Evolutionary conservation across 2,329 filamentous ascomycete species (phyloP).

Genomic region (Huntiella abstrusa): DNA sequence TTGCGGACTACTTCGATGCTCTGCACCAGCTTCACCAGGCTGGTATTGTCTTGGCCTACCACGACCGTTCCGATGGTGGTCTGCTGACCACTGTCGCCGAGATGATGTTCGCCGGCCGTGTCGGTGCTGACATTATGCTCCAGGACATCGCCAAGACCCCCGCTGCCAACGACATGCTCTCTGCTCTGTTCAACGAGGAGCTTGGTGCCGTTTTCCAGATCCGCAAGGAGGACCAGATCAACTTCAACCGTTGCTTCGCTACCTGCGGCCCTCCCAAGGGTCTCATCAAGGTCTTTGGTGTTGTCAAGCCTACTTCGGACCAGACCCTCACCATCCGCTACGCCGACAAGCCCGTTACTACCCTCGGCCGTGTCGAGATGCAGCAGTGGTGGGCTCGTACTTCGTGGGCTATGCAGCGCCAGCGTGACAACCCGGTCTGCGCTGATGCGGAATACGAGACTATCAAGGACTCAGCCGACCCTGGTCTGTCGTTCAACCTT

Average conservation of each 20-base stretch:
- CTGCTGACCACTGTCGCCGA: slow-evolving; percentile 78
- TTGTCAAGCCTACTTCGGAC: slow-evolving; percentile 47
- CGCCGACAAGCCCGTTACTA: slow-evolving; percentile 47
- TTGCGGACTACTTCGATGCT: slow-evolving; percentile 85
- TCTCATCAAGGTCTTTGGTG: slow-evolving; percentile 68
- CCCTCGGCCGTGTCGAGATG: slow-evolving; percentile 49
- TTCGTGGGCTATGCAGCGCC: slow-evolving; percentile 76
- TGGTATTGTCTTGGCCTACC: slow-evolving; percentile 66
- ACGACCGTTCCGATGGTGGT: slow-evolving; percentile 86
- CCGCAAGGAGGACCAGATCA: slow-evolving; percentile 61
- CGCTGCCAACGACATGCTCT: slow-evolving; percentile 44
- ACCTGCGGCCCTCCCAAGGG: slow-evolving; percentile 71
- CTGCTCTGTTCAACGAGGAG: slow-evolving; percentile 87
- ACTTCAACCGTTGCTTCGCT: slow-evolving; percentile 78
- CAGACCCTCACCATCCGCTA: slow-evolving; percentile 64
- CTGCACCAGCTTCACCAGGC: slow-evolving; percentile 43
- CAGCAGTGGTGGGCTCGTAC: slow-evolving; percentile 81
- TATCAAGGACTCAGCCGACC: slow-evolving; percentile 56
- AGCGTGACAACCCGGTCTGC: slow-evolving; percentile 73
- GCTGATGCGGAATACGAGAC: slow-evolving; percentile 67
- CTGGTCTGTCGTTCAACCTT: slow-evolving; percentile 69
- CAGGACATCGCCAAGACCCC: slow-evolving; percentile 50
- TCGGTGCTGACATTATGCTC: slow-evolving; percentile 68
- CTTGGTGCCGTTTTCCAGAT: slow-evolving; percentile 93
- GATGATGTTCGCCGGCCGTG: slow-evolving; percentile 96